A percentile compares a stretch with the other conserved stretches of the same genome.
These are phyloP conservation scores for Erythrobasidium hasegawianum DNA, from an alignment of 1,284 basidiomycete species.

Conservation along the genomic window DNA sequence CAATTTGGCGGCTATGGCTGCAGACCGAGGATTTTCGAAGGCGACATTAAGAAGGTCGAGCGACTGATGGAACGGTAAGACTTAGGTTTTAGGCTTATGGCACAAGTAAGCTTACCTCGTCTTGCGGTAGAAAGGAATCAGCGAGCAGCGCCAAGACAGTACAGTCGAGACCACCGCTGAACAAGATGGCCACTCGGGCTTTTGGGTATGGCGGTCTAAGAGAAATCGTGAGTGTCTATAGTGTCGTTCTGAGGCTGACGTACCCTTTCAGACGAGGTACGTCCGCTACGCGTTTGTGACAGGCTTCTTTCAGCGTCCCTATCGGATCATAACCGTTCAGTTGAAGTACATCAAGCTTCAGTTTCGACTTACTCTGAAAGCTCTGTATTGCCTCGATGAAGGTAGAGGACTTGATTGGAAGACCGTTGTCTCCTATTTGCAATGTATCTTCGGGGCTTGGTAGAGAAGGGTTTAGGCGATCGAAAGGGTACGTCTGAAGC, in stretches of 20 bases:
- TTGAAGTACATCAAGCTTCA: too few relatives aligned
- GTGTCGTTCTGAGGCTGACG: not conserved
- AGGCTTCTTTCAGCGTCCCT: slow-evolving; percentile 48
- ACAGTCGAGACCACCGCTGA: slow-evolving; percentile 95
- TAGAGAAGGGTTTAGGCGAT: slow-evolving; percentile 30
- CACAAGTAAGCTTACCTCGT: slow-evolving; percentile 52
- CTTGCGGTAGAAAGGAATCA: slow-evolving; percentile 66
- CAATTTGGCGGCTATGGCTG: slow-evolving; percentile 45
- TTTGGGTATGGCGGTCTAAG: slow-evolving; percentile 32
- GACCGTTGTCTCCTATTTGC: not conserved
- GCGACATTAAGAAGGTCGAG: slow-evolving; percentile 95
- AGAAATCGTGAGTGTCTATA: not conserved
- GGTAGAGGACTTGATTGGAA: not conserved
- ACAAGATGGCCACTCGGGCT: slow-evolving; percentile 76
- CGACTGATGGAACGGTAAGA: slow-evolving; percentile 50
- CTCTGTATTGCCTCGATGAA: not conserved
- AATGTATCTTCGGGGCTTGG: not conserved
- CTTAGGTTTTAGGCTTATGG: not conserved
- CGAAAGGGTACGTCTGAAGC: slow-evolving; percentile 40
- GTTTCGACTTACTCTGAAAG: too few relatives aligned
- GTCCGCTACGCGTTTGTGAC: slow-evolving; percentile 52
- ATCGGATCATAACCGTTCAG: slow-evolving; percentile 24
- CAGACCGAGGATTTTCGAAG: slow-evolving; percentile 84
- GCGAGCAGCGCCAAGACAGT: slow-evolving; percentile 76
- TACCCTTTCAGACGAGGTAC: slow-evolving; percentile 48